phyloP scores from a whole-genome alignment of 306 rosid genomes.

The Cercis canadensis region DNA sequence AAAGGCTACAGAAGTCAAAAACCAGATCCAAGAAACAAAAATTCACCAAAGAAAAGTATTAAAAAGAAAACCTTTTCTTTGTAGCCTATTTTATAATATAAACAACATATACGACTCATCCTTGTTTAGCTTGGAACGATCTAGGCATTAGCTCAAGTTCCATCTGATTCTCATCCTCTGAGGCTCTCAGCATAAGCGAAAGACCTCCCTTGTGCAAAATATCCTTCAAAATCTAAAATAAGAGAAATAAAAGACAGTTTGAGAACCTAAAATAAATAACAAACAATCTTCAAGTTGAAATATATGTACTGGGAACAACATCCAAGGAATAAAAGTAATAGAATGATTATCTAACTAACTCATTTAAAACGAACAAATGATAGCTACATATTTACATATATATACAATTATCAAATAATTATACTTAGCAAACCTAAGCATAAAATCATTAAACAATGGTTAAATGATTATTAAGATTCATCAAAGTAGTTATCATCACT shows the following conservation, averaged over 20 bases:
- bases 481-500: no score
- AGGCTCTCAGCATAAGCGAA: conserved; percentile 20
- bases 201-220: conserved; percentile 18
- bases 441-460: no score
- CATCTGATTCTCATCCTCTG: conserved; percentile 31
- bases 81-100: conserved; percentile 31
- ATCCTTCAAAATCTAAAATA: conserved; percentile 29
- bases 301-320: not conserved
- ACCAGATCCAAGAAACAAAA: conserved; percentile 18
- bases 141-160: not conserved
- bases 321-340: not conserved
- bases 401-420: not conserved
- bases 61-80: no score
- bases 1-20: conserved; percentile 2
- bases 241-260: not conserved
- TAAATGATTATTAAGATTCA: no score
- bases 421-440: no score
- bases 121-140: conserved; percentile 2
- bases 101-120: conserved; percentile 10
- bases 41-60: conserved; percentile 6
- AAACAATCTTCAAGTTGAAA: conserved; percentile 7
- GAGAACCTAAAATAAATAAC: not conserved
- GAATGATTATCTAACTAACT: not conserved
- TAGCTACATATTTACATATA: not conserved
- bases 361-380: not conserved